Conservation (phyloP, 2,329 filamentous ascomycete species). For the Fusarium sp. region DNA sequence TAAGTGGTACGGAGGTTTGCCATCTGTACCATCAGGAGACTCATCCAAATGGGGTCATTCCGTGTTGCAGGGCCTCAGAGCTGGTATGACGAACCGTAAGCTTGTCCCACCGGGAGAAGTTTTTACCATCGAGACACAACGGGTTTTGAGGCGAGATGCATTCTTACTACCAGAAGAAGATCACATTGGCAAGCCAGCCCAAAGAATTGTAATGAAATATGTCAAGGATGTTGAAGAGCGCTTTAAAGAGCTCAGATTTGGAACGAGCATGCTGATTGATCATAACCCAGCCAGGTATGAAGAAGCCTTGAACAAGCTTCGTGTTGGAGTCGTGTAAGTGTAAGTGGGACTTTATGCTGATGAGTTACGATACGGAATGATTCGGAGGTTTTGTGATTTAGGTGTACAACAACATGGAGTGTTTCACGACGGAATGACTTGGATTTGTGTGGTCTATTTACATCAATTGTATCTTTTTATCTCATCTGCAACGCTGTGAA, state of each 20-base stretch:
- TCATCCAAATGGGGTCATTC: slow-evolving; percentile 78
- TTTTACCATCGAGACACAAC: slow-evolving; percentile 76
- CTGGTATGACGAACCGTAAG: slow-evolving; percentile 76
- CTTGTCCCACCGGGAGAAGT: slow-evolving; percentile 82
- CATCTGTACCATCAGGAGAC: slow-evolving; percentile 56
- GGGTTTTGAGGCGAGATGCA: slow-evolving; percentile 74
- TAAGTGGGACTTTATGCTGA: slow-evolving; percentile 10
- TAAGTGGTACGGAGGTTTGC: slow-evolving; percentile 67
- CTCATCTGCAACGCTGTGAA: background rate
- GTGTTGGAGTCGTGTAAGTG: slow-evolving; percentile 59
- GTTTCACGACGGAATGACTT: background rate
- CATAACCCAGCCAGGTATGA: slow-evolving; percentile 82
- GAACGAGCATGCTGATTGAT: slow-evolving; percentile 78
- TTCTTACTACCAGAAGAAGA: slow-evolving; percentile 63
- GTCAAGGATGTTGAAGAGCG: slow-evolving; percentile 76
- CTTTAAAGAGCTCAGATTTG: slow-evolving; percentile 78
- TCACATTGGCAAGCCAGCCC: slow-evolving; percentile 73
- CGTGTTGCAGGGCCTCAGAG: slow-evolving; percentile 73
- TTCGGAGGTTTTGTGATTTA: background rate
- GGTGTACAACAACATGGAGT: slow-evolving; percentile 3
- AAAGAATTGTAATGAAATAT: slow-evolving; percentile 76
- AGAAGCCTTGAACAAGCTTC: slow-evolving; percentile 71
- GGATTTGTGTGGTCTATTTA: background rate
- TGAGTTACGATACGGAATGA: slow-evolving; percentile 12
- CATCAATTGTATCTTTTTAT: background rate